Conservation (phyloP, 768 basidiomycete genomes). For the Krasilnikovozyma curviuscula region DNA sequence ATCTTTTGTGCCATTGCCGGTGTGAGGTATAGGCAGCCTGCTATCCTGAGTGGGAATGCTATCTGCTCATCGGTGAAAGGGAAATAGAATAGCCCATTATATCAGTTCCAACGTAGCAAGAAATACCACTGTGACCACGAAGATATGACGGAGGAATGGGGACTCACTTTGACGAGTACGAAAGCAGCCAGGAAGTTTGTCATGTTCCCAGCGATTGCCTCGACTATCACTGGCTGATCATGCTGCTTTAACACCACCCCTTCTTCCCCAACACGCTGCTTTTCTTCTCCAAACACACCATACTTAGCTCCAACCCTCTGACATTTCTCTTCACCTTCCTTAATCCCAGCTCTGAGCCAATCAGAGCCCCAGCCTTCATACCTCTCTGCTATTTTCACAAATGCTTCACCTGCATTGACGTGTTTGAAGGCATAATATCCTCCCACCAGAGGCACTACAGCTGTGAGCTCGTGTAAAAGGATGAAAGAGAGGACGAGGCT, state of each 20-base stretch:
- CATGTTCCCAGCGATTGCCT: constrained; percentile 45
- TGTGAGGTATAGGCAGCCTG: too few relatives aligned
- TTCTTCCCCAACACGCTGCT: constrained; percentile 7
- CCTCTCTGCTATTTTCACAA: constrained; percentile 13
- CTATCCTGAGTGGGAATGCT: too few relatives aligned
- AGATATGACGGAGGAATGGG: too few relatives aligned
- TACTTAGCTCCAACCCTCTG: constrained; percentile 53
- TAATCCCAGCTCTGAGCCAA: constrained; percentile 23
- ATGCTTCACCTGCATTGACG: constrained; percentile 40
- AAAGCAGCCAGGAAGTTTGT: constrained; percentile 71
- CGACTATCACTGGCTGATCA: constrained; percentile 3
- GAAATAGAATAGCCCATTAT: too few relatives aligned
- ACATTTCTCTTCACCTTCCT: constrained; percentile 56
- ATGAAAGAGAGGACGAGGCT: constrained; percentile 56
- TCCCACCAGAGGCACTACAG: constrained; percentile 51
- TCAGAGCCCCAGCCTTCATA: constrained; percentile 1
- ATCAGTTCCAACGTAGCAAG: too few relatives aligned
- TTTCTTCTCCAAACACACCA: constrained; percentile 53
- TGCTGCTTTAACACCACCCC: constrained; percentile 3
- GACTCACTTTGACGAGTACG: constrained; percentile 49
- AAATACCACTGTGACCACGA: too few relatives aligned
- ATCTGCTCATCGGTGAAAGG: too few relatives aligned
- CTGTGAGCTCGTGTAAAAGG: constrained; percentile 68
- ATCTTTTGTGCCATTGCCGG: too few relatives aligned
- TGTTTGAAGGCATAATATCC: constrained; percentile 51